These are phyloP conservation scores for Fusarium protoensiforme DNA, from an alignment of 2,329 filamentous ascomycete genomes.

Conservation along the genomic window DNA sequence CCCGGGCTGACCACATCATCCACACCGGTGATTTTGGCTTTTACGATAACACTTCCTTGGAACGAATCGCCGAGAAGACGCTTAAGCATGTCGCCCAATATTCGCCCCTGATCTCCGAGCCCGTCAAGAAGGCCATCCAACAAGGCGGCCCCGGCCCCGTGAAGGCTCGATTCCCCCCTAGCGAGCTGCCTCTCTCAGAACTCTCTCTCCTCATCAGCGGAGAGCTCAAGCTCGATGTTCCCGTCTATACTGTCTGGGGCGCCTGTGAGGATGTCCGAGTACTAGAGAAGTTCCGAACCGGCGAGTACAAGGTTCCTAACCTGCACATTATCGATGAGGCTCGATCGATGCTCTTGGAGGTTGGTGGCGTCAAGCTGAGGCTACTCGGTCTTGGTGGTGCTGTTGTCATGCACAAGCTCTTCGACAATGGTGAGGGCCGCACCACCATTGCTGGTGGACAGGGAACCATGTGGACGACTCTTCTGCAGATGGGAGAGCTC, in stretches of 20 bases:
- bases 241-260: constrained; percentile 99
- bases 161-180: constrained; percentile 84
- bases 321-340: constrained; percentile 99
- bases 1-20: constrained; percentile 96
- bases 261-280: constrained; percentile 98
- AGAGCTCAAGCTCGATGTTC: constrained; percentile 90
- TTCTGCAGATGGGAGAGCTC: constrained; percentile 97
- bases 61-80: constrained; percentile 98
- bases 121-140: constrained; percentile 74
- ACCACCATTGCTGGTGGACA: constrained; percentile 98
- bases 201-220: constrained; percentile 89
- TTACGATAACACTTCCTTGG: constrained; percentile 95
- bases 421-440: constrained; percentile 97
- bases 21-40: constrained; percentile 99
- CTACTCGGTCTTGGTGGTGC: constrained; percentile 93
- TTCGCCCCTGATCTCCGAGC: constrained; percentile 89
- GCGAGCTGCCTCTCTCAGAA: constrained; percentile 91
- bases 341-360: constrained; percentile 92
- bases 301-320: constrained; percentile 97
- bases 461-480: constrained; percentile 99
- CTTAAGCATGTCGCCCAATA: constrained; percentile 99
- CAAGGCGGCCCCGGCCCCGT: constrained; percentile 78
- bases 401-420: constrained; percentile 99
- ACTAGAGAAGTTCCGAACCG: constrained; percentile 95
- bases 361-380: constrained; percentile 95